Conservation (phyloP, 2,329 filamentous ascomycete species). For the Claviceps digitariae region DNA sequence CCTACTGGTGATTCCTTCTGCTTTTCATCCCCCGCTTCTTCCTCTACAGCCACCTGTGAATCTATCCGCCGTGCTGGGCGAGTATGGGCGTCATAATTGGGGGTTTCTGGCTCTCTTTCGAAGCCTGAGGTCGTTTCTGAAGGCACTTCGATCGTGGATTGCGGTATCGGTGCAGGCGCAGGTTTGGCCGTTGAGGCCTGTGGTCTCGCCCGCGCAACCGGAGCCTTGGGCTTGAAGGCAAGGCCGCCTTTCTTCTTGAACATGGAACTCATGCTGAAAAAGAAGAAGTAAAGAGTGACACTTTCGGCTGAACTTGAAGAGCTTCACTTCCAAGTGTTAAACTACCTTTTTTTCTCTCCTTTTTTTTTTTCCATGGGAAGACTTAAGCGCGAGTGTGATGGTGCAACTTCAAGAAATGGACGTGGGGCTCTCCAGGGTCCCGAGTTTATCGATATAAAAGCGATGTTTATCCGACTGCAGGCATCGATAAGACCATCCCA, state of each 20-base stretch:
- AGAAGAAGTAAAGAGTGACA: not conserved
- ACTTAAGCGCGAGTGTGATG: not conserved
- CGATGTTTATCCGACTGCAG: constrained; percentile 21
- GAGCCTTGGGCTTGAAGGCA: constrained; percentile 59
- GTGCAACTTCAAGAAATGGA: not conserved
- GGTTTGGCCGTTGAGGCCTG: constrained; percentile 4
- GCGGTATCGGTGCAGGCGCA: constrained; percentile 1
- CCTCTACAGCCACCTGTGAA: not conserved
- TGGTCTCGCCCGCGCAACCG: constrained; percentile 29
- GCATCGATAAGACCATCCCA: constrained; percentile 20
- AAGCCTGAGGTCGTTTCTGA: not conserved
- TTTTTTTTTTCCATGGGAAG: not conserved
- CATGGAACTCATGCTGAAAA: constrained; percentile 46
- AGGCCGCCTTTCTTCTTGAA: constrained; percentile 51
- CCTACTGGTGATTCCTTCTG: not conserved
- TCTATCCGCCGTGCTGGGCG: not conserved
- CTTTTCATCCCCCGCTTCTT: not conserved
- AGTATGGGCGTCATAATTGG: not conserved
- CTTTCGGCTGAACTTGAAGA: not conserved
- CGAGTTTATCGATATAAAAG: constrained; percentile 3
- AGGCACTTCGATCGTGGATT: constrained; percentile 3
- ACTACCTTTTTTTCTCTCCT: too few species aligned
- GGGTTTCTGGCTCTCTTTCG: not conserved
- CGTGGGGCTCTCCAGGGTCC: constrained; percentile 1
- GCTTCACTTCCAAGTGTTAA: not conserved